Evolutionary conservation across 805 yeast species (phyloP).

Genomic region (Candida tibetensis): DNA sequence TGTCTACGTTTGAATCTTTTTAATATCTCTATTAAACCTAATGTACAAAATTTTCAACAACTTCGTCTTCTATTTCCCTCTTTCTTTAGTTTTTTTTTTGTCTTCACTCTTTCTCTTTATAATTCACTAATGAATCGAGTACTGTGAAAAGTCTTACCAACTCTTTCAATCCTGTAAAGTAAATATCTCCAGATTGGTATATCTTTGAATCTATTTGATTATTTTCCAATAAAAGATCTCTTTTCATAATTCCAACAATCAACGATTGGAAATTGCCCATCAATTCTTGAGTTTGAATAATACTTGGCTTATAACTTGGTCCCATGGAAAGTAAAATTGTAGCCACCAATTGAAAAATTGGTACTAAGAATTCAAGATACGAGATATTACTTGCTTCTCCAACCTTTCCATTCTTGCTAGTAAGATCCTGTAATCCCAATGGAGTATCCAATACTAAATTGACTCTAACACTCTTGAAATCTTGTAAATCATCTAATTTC

Average conservation of each 20-base stretch:
- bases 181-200: constrained; percentile 25
- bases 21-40: no score
- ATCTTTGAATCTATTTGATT: constrained; percentile 10
- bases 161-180: constrained; percentile 43
- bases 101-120: constrained; percentile 4
- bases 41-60: no score
- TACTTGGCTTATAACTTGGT: constrained; percentile 62
- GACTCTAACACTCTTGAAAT: constrained; percentile 33
- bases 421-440: constrained; percentile 25
- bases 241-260: constrained; percentile 59
- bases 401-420: constrained; percentile 8
- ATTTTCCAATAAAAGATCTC: constrained; percentile 44
- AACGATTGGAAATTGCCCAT: constrained; percentile 52
- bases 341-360: constrained; percentile 68
- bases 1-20: no score
- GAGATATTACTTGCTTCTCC: constrained; percentile 38
- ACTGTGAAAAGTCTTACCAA: constrained; percentile 56
- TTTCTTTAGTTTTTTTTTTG: no score
- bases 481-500: constrained; percentile 31
- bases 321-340: constrained; percentile 75
- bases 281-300: constrained; percentile 50
- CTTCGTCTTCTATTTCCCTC: no score
- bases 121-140: constrained; percentile 43
- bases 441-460: constrained; percentile 55
- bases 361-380: constrained; percentile 64